Evolutionary conservation across 2,329 filamentous ascomycete species (phyloP).

Genomic region (Aspergillus texensis): DNA sequence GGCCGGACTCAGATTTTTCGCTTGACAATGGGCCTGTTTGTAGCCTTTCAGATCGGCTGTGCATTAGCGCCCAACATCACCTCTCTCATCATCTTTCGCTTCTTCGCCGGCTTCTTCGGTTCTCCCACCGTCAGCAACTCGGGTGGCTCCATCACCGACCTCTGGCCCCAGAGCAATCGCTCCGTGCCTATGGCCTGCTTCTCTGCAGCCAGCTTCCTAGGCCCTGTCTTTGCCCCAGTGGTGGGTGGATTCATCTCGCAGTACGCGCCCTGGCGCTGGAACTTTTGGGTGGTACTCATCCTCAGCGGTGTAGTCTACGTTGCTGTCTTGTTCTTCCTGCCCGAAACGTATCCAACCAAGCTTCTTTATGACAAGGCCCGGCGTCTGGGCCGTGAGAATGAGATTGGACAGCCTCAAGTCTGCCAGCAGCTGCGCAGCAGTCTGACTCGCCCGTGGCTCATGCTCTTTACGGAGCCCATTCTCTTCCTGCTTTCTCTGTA

Average conservation of each 20-base stretch:
- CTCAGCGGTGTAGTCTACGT: background rate
- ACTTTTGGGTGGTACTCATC: background rate
- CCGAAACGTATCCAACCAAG: background rate
- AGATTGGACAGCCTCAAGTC: background rate
- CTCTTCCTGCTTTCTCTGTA: conserved; percentile 48
- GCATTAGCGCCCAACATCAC: conserved; percentile 8
- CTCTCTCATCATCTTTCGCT: conserved; percentile 63
- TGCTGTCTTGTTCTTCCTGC: background rate
- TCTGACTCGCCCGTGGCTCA: conserved; percentile 47
- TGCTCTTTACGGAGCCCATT: conserved; percentile 52
- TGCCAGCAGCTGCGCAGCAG: background rate
- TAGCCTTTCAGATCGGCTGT: conserved; percentile 8
- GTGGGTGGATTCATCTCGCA: conserved; percentile 42
- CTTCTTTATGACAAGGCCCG: background rate
- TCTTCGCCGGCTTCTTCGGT: conserved; percentile 63
- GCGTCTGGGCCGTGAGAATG: background rate
- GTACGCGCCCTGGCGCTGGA: background rate
- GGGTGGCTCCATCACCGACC: conserved; percentile 61
- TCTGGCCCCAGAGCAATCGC: conserved; percentile 44
- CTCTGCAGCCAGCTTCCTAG: conserved; percentile 45
- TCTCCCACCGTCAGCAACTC: conserved; percentile 61
- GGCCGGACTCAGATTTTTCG: conserved; percentile 6
- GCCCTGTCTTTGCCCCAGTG: conserved; percentile 67
- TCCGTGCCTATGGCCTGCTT: background rate
- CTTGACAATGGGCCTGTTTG: background rate